Percentiles rank a stretch among this genome's conserved stretches.
These are phyloP conservation scores for Cordyceps cateniannulata DNA, from an alignment of 2,329 filamentous ascomycete genomes.

Conservation along the genomic window DNA sequence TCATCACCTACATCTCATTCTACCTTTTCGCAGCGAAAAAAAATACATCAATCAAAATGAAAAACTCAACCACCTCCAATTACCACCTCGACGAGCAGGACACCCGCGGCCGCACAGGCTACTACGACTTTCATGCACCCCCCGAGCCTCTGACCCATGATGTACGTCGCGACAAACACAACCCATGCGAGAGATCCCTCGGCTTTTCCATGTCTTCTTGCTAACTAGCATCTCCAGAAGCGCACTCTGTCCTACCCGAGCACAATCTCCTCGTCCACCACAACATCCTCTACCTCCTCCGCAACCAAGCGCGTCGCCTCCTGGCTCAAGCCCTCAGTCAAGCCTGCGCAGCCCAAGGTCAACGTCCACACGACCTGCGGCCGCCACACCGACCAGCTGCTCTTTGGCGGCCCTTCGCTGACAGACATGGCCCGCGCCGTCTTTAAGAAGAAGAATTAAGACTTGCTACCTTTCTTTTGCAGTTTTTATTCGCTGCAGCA, in stretches of 20 bases:
- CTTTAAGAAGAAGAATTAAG: slow-evolving; percentile 23
- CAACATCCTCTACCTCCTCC: slow-evolving; percentile 16
- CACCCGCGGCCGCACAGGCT: slow-evolving; percentile 10
- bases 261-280: slow-evolving; percentile 26
- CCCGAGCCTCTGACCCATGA: slow-evolving; percentile 2
- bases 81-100: slow-evolving; percentile 9
- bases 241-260: slow-evolving; percentile 14
- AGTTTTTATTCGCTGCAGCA: background rate
- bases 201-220: background rate
- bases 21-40: background rate
- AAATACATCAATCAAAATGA: background rate
- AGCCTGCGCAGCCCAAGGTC: slow-evolving; percentile 31
- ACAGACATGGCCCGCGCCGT: slow-evolving; percentile 36
- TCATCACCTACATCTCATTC: background rate
- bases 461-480: background rate
- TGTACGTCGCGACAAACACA: slow-evolving; percentile 1
- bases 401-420: slow-evolving; percentile 44
- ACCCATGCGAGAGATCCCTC: background rate
- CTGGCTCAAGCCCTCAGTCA: slow-evolving; percentile 24
- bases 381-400: slow-evolving; percentile 46
- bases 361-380: slow-evolving; percentile 51
- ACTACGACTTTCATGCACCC: slow-evolving; percentile 12
- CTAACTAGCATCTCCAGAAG: slow-evolving; percentile 2
- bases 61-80: background rate
- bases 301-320: slow-evolving; percentile 25